Evolutionary conservation across 2,329 filamentous ascomycete species (phyloP), one percentile per base, ranked within the genome.

Genomic region (Thermothelomyces thermophilus): DNA sequence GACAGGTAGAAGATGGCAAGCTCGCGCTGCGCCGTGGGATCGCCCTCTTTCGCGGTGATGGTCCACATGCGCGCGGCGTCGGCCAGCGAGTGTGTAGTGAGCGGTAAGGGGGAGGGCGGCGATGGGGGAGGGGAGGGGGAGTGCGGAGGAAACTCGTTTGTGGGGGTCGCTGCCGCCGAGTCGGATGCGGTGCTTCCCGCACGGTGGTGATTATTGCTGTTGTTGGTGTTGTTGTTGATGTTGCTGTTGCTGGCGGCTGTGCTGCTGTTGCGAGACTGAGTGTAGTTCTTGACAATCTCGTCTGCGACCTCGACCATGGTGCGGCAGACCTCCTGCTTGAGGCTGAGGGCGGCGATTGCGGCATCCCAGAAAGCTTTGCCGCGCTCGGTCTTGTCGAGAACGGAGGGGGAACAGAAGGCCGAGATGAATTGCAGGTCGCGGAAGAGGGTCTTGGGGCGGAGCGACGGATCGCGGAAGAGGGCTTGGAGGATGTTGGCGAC

Each of bases 1-100:
- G 89, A 93, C 34, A 98, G 79, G 65, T 96, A 97, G 61, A 97
- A 86, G 55, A 95, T 86, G 1, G 87, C 93, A 14, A 98, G 77
- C 69, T 98, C 93, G 44, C 93, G 83, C 70, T 97, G 90, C 5
- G 91, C 90, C 11, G 87, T 86, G 0, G 90, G 78, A 53, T 90
- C 82, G 34, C 91, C 90, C 68, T 98, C 93, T 65, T 90, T 93
- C 14, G 93, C 93, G 1, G 90, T 91, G 63, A 96, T 93, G 55
- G 88, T 86, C 75, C 88, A 89, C 83, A 97, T 93, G 58, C 79
- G 82, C 2, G 87, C 90, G 0, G 90, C 91, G 64, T 96, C 89
- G 37, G 82, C 76, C 63, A 93, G 80, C 50, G 78, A 82, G 67
- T 88, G 84, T 41, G 82, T 78, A 3, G 80, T 70, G 0, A 76